Percentiles rank a stretch among this genome's conserved stretches.
Evolutionary conservation across 106 monocot genomes (phyloP).

Genomic region (Apostasia ramifera): DNA sequence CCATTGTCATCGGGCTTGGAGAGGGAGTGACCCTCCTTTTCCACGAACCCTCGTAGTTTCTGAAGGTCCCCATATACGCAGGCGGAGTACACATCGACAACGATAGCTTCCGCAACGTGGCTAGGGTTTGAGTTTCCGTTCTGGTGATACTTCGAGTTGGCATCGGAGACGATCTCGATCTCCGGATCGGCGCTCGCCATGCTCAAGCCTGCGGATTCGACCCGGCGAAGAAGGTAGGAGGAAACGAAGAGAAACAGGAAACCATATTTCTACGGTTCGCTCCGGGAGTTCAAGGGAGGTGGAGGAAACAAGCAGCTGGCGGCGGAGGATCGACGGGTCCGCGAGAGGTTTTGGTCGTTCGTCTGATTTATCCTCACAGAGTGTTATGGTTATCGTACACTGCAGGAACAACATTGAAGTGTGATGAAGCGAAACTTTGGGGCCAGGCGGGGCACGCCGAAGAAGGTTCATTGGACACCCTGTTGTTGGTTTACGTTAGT

Average conservation of each 20-base stretch:
- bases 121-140: conserved; percentile 20
- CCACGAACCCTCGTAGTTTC: conserved; percentile 73
- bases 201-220: neutral
- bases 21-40: conserved; percentile 38
- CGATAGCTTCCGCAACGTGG: conserved; percentile 1
- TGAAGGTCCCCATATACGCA: conserved; percentile 76
- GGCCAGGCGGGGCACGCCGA: no score
- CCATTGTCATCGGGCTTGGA: conserved; percentile 61
- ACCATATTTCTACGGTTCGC: no score
- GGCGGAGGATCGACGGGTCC: no score
- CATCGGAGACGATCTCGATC: conserved; percentile 51
- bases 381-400: no score
- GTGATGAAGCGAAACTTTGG: no score
- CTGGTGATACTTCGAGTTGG: conserved; percentile 21
- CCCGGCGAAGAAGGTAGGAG: neutral
- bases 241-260: neutral
- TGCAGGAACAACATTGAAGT: no score
- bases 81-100: conserved; percentile 65
- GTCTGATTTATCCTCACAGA: no score
- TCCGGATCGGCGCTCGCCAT: conserved; percentile 23
- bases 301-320: no score
- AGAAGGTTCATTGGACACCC: no score
- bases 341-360: no score
- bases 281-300: no score
- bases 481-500: no score